Conservation (phyloP, 2,329 filamentous ascomycete genomes). For the Polytolypa hystricis region DNA sequence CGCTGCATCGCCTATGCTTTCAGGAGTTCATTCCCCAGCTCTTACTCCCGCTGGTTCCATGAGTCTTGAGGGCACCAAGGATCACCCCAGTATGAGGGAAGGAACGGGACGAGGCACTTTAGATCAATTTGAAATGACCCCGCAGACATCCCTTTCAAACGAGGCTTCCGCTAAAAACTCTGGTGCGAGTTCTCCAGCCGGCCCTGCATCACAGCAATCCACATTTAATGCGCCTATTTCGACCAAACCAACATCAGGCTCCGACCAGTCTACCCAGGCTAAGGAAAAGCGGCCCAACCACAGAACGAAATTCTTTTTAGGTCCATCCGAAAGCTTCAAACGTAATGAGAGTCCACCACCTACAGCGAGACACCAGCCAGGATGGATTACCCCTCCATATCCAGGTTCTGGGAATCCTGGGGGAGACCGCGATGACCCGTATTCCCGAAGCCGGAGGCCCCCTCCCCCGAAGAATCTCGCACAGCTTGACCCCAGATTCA, state of each 20-base stretch:
- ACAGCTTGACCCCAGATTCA: conserved; percentile 67
- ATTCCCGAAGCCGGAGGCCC: conserved; percentile 68
- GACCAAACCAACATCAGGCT: conserved; percentile 32
- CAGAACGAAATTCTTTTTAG: conserved; percentile 45
- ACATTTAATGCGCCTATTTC: conserved; percentile 31
- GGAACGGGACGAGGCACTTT: conserved; percentile 15
- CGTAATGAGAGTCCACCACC: conserved; percentile 54
- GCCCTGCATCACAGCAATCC: conserved; percentile 27
- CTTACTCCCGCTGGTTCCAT: conserved; percentile 74
- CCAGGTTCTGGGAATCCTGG: conserved; percentile 65
- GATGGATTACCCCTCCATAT: conserved; percentile 38
- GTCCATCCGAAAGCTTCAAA: conserved; percentile 45
- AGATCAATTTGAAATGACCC: conserved; percentile 37
- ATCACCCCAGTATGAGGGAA: conserved; percentile 24
- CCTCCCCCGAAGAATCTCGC: conserved; percentile 56
- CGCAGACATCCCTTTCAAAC: conserved; percentile 44
- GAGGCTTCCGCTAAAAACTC: conserved; percentile 21
- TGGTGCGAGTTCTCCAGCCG: conserved; percentile 17
- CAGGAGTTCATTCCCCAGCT: conserved; percentile 74
- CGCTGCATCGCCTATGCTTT: conserved; percentile 53
- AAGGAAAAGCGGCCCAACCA: conserved; percentile 35
- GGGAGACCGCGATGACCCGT: conserved; percentile 73
- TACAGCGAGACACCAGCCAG: conserved; percentile 38
- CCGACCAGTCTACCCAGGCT: conserved; percentile 36
- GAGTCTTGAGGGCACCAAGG: conserved; percentile 40